Conservation (phyloP, 306 rosid species). For the Castanea crenata region DNA sequence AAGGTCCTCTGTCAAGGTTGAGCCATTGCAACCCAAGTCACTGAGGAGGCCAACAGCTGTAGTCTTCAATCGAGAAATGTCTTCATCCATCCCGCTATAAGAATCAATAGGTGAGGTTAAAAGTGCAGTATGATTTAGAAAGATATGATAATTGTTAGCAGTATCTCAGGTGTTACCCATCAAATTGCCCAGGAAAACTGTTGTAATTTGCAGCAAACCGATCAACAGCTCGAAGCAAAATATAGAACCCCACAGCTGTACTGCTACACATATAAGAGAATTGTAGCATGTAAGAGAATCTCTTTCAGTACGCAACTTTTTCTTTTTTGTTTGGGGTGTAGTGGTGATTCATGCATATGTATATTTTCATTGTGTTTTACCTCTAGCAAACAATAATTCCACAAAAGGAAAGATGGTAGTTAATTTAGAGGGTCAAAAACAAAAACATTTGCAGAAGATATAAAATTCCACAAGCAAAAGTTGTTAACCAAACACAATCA, state of each 20-base stretch:
- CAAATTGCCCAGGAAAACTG: slow-evolving; percentile 91
- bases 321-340: neutral
- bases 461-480: neutral
- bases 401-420: neutral
- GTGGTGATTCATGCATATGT: neutral
- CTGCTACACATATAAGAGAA: slow-evolving; percentile 45
- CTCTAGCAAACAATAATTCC: neutral
- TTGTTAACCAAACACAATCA: neutral
- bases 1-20: slow-evolving; percentile 86
- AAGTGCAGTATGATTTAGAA: neutral
- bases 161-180: slow-evolving; percentile 52
- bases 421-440: neutral
- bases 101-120: neutral
- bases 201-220: slow-evolving; percentile 95
- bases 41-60: slow-evolving; percentile 71
- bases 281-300: slow-evolving; percentile 21
- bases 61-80: slow-evolving; percentile 84
- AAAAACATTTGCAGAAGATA: neutral
- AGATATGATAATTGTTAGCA: neutral
- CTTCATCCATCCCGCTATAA: slow-evolving; percentile 87
- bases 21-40: slow-evolving; percentile 91
- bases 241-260: slow-evolving; percentile 75
- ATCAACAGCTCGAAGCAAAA: slow-evolving; percentile 92
- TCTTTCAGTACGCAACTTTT: neutral
- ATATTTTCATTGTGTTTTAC: neutral